Percentiles rank a stretch among this genome's conserved stretches.
These are phyloP conservation scores for Alternaria gaisen DNA, from an alignment of 2,329 filamentous ascomycete species.

Conservation along the genomic window DNA sequence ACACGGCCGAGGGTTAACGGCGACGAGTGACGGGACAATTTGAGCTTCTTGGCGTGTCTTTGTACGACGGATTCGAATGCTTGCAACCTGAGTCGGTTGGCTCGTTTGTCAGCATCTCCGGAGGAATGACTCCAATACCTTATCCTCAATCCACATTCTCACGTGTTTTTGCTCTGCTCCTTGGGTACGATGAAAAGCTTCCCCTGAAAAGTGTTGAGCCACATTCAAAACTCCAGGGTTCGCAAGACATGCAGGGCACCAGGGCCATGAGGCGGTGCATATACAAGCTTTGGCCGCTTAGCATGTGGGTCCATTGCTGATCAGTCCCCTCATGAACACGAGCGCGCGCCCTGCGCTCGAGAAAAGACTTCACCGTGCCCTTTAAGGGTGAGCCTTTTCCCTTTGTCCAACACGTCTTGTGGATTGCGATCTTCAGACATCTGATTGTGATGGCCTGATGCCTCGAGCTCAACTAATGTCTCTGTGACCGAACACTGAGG, in stretches of 20 bases:
- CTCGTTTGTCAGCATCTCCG: slow-evolving; percentile 10
- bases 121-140: slow-evolving; percentile 16
- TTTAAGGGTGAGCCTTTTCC: background rate
- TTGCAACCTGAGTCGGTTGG: slow-evolving; percentile 11
- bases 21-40: slow-evolving; percentile 34
- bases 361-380: background rate
- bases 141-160: slow-evolving; percentile 20
- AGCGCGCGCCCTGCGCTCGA: background rate
- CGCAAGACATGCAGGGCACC: slow-evolving; percentile 24
- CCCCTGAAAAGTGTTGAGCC: slow-evolving; percentile 15
- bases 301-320: slow-evolving; percentile 18
- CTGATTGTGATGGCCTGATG: background rate
- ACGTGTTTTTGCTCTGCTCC: slow-evolving; percentile 11
- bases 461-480: background rate
- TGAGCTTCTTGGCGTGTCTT: slow-evolving; percentile 17
- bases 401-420: background rate
- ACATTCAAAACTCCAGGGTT: slow-evolving; percentile 6
- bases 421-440: slow-evolving; percentile 2
- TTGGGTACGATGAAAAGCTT: slow-evolving; percentile 11
- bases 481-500: background rate
- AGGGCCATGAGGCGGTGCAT: slow-evolving; percentile 31
- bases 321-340: slow-evolving; percentile 1
- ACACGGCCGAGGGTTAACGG: slow-evolving; percentile 38
- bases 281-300: slow-evolving; percentile 22
- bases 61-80: slow-evolving; percentile 14